Percentiles rank a stretch among this genome's conserved stretches.
phyloP scores from a whole-genome alignment of 2,329 filamentous ascomycete species.

The Aspergillus sp. region DNA sequence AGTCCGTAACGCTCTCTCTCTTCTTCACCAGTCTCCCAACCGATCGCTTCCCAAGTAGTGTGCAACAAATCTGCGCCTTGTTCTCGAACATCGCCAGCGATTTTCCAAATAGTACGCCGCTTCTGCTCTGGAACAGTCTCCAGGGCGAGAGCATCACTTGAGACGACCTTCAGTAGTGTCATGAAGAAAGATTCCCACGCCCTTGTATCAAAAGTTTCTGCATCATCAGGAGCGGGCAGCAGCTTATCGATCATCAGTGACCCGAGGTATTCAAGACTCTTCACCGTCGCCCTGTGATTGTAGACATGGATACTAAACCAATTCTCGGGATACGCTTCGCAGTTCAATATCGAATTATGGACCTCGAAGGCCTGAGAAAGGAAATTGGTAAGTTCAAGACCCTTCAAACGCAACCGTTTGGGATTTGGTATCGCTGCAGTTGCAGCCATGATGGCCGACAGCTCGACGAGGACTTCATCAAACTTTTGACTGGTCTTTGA shows the following conservation, averaged over 20 bases:
- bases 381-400: slow-evolving; percentile 72
- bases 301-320: slow-evolving; percentile 95
- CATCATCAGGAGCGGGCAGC: slow-evolving; percentile 85
- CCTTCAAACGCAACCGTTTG: slow-evolving; percentile 74
- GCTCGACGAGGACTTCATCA: slow-evolving; percentile 84
- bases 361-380: slow-evolving; percentile 78
- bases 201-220: slow-evolving; percentile 87
- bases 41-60: slow-evolving; percentile 89
- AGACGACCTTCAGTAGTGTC: slow-evolving; percentile 83
- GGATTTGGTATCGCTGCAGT: slow-evolving; percentile 72
- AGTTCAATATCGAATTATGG: slow-evolving; percentile 83
- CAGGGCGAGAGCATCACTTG: slow-evolving; percentile 81
- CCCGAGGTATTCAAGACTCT: slow-evolving; percentile 78
- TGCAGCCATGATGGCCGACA: slow-evolving; percentile 82
- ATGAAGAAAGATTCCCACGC: slow-evolving; percentile 93
- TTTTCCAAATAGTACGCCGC: slow-evolving; percentile 94
- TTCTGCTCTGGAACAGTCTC: slow-evolving; percentile 98
- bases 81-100: slow-evolving; percentile 92
- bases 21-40: slow-evolving; percentile 86
- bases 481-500: slow-evolving; percentile 64
- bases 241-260: slow-evolving; percentile 78
- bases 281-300: slow-evolving; percentile 87
- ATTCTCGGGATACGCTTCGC: slow-evolving; percentile 81
- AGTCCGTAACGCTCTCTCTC: slow-evolving; percentile 77
- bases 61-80: slow-evolving; percentile 83